Conservation (phyloP, 441 rosid genomes). For the Euphorbia celastroides region DNA sequence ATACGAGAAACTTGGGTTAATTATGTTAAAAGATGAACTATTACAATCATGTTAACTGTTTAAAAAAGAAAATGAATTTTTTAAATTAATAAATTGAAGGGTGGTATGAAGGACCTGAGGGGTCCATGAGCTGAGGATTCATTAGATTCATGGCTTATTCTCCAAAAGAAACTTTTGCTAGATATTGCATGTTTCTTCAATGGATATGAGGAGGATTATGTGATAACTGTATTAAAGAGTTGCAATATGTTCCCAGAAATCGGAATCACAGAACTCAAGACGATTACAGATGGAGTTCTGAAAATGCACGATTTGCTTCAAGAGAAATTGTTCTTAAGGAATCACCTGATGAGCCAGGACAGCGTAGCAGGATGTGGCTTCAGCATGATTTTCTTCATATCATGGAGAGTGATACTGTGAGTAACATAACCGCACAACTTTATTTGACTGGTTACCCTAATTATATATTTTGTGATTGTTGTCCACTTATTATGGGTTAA, state of each 20-base stretch:
- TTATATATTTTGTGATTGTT: background rate
- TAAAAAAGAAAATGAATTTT: too few species aligned
- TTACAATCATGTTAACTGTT: too few species aligned
- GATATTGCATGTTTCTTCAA: background rate
- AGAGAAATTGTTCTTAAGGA: background rate
- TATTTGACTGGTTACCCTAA: too few species aligned
- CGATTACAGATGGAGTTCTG: background rate
- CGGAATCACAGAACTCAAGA: background rate
- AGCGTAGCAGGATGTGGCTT: background rate
- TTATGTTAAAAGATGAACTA: too few species aligned
- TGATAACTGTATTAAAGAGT: too few species aligned
- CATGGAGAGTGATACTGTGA: background rate
- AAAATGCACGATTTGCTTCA: slow-evolving; percentile 6
- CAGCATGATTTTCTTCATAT: background rate
- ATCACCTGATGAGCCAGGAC: background rate
- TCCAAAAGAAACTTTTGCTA: background rate
- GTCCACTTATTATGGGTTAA: background rate
- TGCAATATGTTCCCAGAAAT: background rate
- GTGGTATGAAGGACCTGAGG: too few species aligned
- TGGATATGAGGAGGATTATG: background rate
- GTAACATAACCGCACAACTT: too few species aligned
- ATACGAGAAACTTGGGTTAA: too few species aligned
- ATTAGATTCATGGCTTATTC: too few species aligned
- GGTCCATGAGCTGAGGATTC: too few species aligned
- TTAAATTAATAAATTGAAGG: too few species aligned